These are phyloP conservation scores for Fusarium heterosporum DNA, from an alignment of 2,329 filamentous ascomycete genomes.

Conservation along the genomic window DNA sequence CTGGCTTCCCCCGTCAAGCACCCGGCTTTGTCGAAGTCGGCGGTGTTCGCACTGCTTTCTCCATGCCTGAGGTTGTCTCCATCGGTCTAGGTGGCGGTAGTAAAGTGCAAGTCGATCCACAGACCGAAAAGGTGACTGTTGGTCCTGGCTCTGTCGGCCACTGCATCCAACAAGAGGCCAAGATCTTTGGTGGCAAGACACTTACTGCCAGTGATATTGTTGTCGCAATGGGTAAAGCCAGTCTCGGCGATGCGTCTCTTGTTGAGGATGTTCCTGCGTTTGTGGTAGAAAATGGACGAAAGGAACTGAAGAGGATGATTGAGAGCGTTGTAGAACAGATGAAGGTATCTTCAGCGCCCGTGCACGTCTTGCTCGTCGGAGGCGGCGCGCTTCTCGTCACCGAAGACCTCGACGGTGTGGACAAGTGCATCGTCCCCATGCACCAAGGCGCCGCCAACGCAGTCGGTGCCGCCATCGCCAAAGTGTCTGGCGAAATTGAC, in stretches of 20 bases:
- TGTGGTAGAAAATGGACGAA: conserved; percentile 40
- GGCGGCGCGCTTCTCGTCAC: conserved; percentile 67
- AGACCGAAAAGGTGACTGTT: conserved; percentile 54
- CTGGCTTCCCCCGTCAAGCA: conserved; percentile 70
- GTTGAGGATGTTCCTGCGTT: conserved; percentile 44
- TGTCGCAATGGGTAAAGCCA: conserved; percentile 51
- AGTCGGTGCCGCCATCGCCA: conserved; percentile 69
- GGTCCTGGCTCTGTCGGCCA: conserved; percentile 69
- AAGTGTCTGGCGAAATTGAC: conserved; percentile 65
- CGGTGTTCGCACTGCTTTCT: conserved; percentile 69
- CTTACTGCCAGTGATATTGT: conserved; percentile 66
- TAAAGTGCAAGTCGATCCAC: conserved; percentile 44
- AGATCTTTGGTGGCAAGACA: conserved; percentile 64
- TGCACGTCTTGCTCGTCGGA: conserved; percentile 67
- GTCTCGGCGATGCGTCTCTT: conserved; percentile 49
- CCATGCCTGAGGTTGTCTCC: conserved; percentile 66
- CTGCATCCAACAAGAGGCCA: conserved; percentile 59
- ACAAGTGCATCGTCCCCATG: conserved; percentile 62
- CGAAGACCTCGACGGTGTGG: conserved; percentile 61
- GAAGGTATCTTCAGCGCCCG: conserved; percentile 65
- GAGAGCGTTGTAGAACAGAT: conserved; percentile 66
- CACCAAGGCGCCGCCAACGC: conserved; percentile 69
- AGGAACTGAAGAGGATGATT: conserved; percentile 59
- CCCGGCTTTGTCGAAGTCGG: conserved; percentile 68
- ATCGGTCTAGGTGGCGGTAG: conserved; percentile 68